phyloP scores from a whole-genome alignment of 148 eudicot species.

The Arctostaphylos glauca region DNA sequence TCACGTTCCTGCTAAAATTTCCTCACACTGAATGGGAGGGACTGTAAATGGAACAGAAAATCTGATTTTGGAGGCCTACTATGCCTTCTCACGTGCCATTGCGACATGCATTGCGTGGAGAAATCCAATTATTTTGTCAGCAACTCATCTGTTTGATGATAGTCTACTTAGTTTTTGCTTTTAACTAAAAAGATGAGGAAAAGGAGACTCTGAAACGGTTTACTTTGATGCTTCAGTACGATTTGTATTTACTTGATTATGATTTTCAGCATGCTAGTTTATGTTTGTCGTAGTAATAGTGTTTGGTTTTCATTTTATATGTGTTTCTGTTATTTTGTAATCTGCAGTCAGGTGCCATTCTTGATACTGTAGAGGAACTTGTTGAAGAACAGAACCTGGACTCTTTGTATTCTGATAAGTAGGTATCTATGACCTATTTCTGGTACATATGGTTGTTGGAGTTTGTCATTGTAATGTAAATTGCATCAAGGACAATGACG shows the following conservation, averaged over 20 bases:
- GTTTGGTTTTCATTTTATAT: neutral
- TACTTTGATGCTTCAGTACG: neutral
- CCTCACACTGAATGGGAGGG: neutral
- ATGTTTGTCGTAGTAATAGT: neutral
- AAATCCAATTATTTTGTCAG: neutral
- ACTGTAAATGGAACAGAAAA: neutral
- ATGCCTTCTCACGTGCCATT: neutral
- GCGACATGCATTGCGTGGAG: constrained; percentile 9
- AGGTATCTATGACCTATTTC: constrained; percentile 11
- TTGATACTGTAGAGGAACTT: constrained; percentile 63
- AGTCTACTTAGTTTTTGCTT: neutral
- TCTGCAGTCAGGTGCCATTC: constrained; percentile 50
- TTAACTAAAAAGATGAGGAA: neutral
- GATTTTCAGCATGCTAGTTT: constrained; percentile 6
- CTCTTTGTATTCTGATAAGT: constrained; percentile 55
- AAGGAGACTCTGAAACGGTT: neutral
- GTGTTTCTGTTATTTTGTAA: too few relatives aligned
- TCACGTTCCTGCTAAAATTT: neutral
- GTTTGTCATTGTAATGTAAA: neutral
- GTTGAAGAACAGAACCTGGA: constrained; percentile 74
- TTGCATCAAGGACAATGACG: neutral
- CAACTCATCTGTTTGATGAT: neutral
- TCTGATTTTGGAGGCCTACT: neutral
- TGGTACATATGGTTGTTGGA: constrained; percentile 1
- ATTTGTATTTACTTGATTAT: neutral